Conservation (phyloP, 495 filamentous ascomycete species). For the Aspergillus bertholletiae region DNA sequence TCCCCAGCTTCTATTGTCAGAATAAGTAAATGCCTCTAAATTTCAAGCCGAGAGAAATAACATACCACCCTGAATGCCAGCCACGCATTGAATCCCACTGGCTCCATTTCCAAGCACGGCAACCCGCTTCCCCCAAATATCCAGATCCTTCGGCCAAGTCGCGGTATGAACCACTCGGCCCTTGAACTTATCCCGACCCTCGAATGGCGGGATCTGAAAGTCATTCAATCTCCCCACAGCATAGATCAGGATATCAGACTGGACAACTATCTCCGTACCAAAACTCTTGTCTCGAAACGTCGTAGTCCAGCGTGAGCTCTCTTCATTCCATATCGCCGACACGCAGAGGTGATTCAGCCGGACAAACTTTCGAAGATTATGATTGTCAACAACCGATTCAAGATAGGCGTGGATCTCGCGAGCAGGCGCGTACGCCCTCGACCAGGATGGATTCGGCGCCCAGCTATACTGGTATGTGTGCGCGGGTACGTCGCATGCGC, state of each 20-base stretch:
- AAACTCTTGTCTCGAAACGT: neutral
- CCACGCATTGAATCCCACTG: constrained; percentile 2
- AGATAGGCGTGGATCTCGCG: constrained; percentile 12
- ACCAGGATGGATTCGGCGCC: constrained; percentile 15
- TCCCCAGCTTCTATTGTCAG: neutral
- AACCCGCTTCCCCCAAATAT: neutral
- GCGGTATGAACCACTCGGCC: constrained; percentile 40
- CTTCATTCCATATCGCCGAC: constrained; percentile 6
- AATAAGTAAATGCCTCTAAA: too few species aligned
- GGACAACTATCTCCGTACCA: neutral
- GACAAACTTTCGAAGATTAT: constrained; percentile 8
- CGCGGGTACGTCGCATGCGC: constrained; percentile 15
- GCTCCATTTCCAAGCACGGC: constrained; percentile 2
- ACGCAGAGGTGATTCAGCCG: neutral
- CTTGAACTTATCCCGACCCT: constrained; percentile 40
- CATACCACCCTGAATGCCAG: neutral
- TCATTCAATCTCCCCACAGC: constrained; percentile 43
- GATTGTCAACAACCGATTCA: constrained; percentile 2
- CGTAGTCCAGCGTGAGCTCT: constrained; percentile 1
- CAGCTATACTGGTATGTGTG: constrained; percentile 17
- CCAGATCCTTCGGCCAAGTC: neutral
- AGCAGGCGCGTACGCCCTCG: constrained; percentile 9
- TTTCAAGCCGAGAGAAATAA: too few species aligned
- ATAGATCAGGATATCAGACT: constrained; percentile 10
- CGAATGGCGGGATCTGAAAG: constrained; percentile 45